Percentiles rank a stretch among this genome's conserved stretches.
phyloP scores from a whole-genome alignment of 2,329 filamentous ascomycete species.

The Thelonectria discophora region DNA sequence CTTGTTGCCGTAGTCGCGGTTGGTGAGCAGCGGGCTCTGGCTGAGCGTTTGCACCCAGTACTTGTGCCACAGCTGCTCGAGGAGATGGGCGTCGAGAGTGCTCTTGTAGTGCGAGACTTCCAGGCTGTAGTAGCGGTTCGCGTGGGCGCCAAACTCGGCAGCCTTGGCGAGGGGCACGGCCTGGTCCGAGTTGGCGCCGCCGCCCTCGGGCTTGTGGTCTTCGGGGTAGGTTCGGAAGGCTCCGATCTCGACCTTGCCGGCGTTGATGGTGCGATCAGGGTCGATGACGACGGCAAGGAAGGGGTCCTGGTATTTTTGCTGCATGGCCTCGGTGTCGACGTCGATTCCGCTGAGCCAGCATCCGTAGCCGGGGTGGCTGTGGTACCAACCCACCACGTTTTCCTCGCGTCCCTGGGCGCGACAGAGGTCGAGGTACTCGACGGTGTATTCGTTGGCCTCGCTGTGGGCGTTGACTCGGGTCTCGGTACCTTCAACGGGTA shows the following conservation, averaged over 20 bases:
- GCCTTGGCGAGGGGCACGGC: conserved; percentile 92
- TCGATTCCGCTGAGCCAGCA: conserved; percentile 99
- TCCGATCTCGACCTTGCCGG: conserved; percentile 96
- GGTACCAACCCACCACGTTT: conserved; percentile 98
- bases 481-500: conserved; percentile 98
- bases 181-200: conserved; percentile 57
- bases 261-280: conserved; percentile 92
- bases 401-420: conserved; percentile 82
- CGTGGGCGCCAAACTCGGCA: conserved; percentile 94
- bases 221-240: conserved; percentile 92
- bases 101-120: conserved; percentile 96
- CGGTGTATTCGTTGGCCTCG: conserved; percentile 97
- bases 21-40: conserved; percentile 88
- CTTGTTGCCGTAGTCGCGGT: conserved; percentile 91
- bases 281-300: conserved; percentile 97
- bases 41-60: conserved; percentile 98
- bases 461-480: conserved; percentile 95
- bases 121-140: conserved; percentile 88
- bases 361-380: conserved; percentile 95
- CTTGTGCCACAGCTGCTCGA: conserved; percentile 96
- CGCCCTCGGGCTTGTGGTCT: conserved; percentile 65
- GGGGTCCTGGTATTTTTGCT: conserved; percentile 87
- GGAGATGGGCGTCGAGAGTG: conserved; percentile 83
- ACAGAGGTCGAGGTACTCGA: conserved; percentile 80
- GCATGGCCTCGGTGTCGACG: conserved; percentile 84